phyloP scores from a whole-genome alignment of 768 basidiomycete species.

The Hygrocybe punicea region DNA sequence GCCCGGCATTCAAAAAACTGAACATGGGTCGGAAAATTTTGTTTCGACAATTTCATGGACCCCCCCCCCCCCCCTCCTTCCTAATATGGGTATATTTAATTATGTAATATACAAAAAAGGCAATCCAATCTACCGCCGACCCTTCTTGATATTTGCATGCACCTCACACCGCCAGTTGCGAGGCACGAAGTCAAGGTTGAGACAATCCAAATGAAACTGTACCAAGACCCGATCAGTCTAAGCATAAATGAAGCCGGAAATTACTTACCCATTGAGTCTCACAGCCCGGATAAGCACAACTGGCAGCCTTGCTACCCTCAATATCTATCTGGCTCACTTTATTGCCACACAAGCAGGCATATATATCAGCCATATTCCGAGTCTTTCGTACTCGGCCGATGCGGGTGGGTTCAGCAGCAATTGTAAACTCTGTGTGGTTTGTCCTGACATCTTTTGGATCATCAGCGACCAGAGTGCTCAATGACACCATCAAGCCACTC shows the following conservation, averaged over 20 bases:
- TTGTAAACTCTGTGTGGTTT: not conserved
- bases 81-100: not conserved
- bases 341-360: not conserved
- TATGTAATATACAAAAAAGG: not conserved
- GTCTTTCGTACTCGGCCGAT: not conserved
- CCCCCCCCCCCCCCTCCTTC: not conserved
- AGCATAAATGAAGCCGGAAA: not conserved
- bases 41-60: not conserved
- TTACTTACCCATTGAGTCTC: not conserved
- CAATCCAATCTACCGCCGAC: not conserved
- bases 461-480: not conserved
- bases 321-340: not conserved
- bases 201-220: not conserved
- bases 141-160: not conserved
- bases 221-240: not conserved
- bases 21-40: not conserved
- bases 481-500: not conserved
- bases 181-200: not conserved
- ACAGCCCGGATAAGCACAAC: not conserved
- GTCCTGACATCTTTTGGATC: not conserved
- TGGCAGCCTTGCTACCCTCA: not conserved
- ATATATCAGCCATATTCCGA: not conserved
- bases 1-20: not conserved
- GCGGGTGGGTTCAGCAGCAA: not conserved
- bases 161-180: not conserved